A percentile compares a stretch with the other conserved stretches of the same genome.
Evolutionary conservation across 768 basidiomycete species (phyloP).

Genomic region (Dacryopinax primogenitus): DNA sequence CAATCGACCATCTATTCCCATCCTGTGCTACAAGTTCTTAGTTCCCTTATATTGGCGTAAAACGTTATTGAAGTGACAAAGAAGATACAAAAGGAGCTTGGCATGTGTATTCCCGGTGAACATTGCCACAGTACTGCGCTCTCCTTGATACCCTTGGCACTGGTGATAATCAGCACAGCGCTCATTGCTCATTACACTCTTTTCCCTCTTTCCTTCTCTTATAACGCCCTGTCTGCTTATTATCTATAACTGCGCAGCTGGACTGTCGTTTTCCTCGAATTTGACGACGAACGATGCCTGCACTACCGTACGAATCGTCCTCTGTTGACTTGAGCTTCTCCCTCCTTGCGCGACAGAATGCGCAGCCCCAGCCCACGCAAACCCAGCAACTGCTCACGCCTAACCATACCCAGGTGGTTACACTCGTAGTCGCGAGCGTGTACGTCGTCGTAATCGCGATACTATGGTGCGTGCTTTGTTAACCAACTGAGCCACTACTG

Average conservation of each 20-base stretch:
- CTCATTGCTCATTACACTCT: too few relatives aligned
- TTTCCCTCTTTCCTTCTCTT: not conserved
- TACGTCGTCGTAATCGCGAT: constrained; percentile 68
- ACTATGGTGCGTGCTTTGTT: constrained; percentile 45
- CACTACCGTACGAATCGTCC: not conserved
- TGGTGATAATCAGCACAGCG: too few relatives aligned
- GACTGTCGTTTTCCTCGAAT: not conserved
- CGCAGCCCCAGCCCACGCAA: not conserved
- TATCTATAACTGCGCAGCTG: not conserved
- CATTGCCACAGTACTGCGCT: too few relatives aligned
- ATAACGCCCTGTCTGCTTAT: not conserved
- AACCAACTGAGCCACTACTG: constrained; percentile 4
- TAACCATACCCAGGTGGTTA: constrained; percentile 50
- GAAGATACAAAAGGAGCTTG: too few relatives aligned
- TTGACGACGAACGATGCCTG: not conserved
- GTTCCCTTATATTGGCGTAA: too few relatives aligned
- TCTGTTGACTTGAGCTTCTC: not conserved
- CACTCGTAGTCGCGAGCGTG: constrained; percentile 64
- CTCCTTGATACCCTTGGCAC: too few relatives aligned
- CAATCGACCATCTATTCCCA: too few relatives aligned
- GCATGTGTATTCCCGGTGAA: too few relatives aligned
- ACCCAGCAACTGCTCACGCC: not conserved
- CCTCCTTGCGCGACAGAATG: too few relatives aligned
- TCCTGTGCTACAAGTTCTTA: too few relatives aligned
- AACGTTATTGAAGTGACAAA: too few relatives aligned